Evolutionary conservation across 768 basidiomycete species (phyloP), one percentile per base, ranked within the genome.

Genomic region (Daedaleopsis sinensis): DNA sequence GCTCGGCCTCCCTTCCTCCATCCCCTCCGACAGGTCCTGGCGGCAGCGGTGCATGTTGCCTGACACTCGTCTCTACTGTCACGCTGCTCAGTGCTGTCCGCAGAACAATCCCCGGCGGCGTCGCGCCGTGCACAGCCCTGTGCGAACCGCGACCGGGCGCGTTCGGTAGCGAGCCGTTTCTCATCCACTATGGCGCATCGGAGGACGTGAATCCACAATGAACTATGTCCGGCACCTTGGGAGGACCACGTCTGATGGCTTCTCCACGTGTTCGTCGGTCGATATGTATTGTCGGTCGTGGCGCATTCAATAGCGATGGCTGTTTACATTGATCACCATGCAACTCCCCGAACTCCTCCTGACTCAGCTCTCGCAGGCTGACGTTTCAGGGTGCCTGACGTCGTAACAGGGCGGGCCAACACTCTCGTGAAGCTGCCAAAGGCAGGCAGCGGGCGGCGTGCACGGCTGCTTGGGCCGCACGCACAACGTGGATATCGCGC

Each of bases 121-220:
- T 50, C 56, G 50, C 36, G 51, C 43, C 60, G 50, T 54, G 48
- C 60, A 61, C 60, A 52, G 60, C 60, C 50, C 56, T 44, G 50
- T 37, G 55, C 55, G 55, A 48, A 32, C 49, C 42, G 43, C 35
- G 42, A 44, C 43, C 24, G 6, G 47, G 47, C 47, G 47, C 19
- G 11, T 21, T 21, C 47, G n/a, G 10, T 48, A 21, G 47, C 47
- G 47, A 16, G 47, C 19, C 47, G n/a, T 21, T 16, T 2, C 47
- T 18, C 19, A 27, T n/a, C 24, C n/a, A n/a, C n/a, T 48, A 12
- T 42, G 39, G 18, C 11, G 39, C 39, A 13, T 18, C 39, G 39
- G 39, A 42, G 11, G 39, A 42, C 39, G 39, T 32, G 39, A 11
- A 13, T 42, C 39, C 39, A 42, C 11, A 42, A 13, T 32, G 27